Evolutionary conservation across 1,284 basidiomycete species (phyloP).

Genomic region (Neonothopanus nambi): DNA sequence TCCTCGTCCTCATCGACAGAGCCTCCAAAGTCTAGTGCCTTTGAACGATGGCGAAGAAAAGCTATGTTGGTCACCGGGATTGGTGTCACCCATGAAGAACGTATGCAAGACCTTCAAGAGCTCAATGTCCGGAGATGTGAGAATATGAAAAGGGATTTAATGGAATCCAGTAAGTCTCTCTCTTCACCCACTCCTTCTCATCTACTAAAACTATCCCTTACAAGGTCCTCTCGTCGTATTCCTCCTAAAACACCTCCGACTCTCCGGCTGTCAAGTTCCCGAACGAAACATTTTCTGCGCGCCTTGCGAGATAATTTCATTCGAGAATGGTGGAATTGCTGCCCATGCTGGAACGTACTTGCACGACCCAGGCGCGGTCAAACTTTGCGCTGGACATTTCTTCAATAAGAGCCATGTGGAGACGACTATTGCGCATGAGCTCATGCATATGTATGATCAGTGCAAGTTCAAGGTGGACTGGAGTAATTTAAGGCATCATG

Average conservation of each 20-base stretch:
- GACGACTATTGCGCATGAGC: constrained; percentile 90
- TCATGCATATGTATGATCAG: constrained; percentile 96
- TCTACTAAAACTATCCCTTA: constrained; percentile 4
- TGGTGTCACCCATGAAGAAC: constrained; percentile 54
- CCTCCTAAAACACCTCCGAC: constrained; percentile 84
- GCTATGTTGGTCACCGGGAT: constrained; percentile 56
- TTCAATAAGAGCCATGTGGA: constrained; percentile 87
- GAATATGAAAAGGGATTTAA: constrained; percentile 57
- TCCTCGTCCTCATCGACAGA: constrained; percentile 3
- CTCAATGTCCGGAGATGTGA: constrained; percentile 52
- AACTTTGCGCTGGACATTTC: constrained; percentile 84
- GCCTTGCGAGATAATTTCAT: constrained; percentile 55
- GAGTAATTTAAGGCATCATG: constrained; percentile 89
- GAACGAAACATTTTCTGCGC: constrained; percentile 77
- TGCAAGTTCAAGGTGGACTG: constrained; percentile 94
- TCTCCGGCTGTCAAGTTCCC: constrained; percentile 67
- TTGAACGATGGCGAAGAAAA: constrained; percentile 56
- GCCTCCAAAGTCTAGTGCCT: constrained; percentile 29
- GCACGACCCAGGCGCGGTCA: constrained; percentile 71
- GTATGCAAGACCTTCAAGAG: constrained; percentile 41
- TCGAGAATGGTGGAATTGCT: not conserved
- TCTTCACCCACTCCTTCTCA: constrained; percentile 1
- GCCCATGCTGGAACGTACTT: constrained; percentile 81
- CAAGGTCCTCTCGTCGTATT: constrained; percentile 84
- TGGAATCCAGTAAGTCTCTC: constrained; percentile 46